Evolutionary conservation across 768 basidiomycete species (phyloP), one percentile per base, ranked within the genome.

Genomic region (Rubroboletus satanas): DNA sequence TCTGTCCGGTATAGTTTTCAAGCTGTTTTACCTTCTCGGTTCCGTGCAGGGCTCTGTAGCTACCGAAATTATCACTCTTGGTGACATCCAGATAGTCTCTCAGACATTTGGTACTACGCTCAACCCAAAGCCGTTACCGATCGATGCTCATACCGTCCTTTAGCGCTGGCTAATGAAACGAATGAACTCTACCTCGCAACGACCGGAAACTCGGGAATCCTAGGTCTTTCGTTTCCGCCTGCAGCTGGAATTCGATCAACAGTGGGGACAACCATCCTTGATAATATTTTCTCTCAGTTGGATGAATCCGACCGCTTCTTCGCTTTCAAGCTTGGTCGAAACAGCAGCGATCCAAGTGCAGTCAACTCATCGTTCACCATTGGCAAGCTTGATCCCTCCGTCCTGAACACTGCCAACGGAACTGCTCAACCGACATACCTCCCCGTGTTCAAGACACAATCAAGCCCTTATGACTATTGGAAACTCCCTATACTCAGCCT

Each of bases 191-290:
- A 71, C 14, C 74, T 84, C 32, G 66, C 74, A 11, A 66, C 66
- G 14, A 77, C 77, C 1, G 77, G 76, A 18, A 79, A 79, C 55
- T 83, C 81, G 18, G 83, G 82, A 5, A 79, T 83, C 28, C 63
- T 82, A 14, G 84, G 84, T 6, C 75, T 85, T 29, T 71, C 77
- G 0, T 83, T 84, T 60, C 69, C 79, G 14, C 66, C 73, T 29
- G 67, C 71, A 31, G 79, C 81, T 4, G 69, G 79, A n/a, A 82
- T 84, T 17, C 62, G 70, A 29, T 57, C 71, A 33, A 75, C 72
- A 0, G 55, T 66, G n/a, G 82, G 84, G 32, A 67, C 61, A 2
- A 76, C 79, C 7, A 45, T 82, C 12, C 71, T 81, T 4, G 71
- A 77, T 48, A 85, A 81, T 57, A 59, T 83, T 26, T 72, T 83